Evolutionary conservation across 2,329 filamentous ascomycete genomes (phyloP), one percentile per base, ranked within the genome.

Genomic region (Teratosphaeria destructans): DNA sequence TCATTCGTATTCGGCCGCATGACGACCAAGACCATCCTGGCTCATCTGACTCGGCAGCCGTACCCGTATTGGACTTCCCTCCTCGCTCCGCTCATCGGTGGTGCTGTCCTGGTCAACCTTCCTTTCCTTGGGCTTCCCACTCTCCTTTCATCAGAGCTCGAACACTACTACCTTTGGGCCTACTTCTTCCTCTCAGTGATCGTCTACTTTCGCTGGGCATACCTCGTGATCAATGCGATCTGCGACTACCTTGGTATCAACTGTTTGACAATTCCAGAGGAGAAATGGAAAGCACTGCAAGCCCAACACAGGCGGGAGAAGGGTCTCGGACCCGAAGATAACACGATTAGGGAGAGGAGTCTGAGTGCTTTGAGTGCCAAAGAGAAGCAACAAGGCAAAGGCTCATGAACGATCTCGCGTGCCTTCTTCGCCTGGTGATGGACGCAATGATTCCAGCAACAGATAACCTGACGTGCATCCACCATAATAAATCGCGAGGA

Each of bases 21-120:
- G 87, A 97, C 94, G 0, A 99, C 94, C 47, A 99, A 97, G 79
- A 97, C 97, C 75, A 99, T 99, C 71, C 85, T 99, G 19, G 93
- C 94, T 2, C 94, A 99, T 74, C 80, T 99, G 57, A 94, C 94
- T 1, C 85, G 85, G 63, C 94, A 97, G 73, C 89, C 93, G 3
- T 99, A 97, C 76, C 94, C 94, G 1, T 95, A 89, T 81, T 97
- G 92, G 91, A 97, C 94, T 11, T 82, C 94, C 55, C 89, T 97
- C 82, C 81, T 97, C 43, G 85, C 83, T 37, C 94, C 94, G 7
- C 85, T 99, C 47, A 82, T 96, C 55, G 88, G 89, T 56, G 94
- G 94, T 57, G 92, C 91, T 6, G 69, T 93, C 1, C 77, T 97
- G 49, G 87, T 84, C 26, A 96, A 97, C 75, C 77, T 96, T 59